Percentiles rank a stretch among this genome's conserved stretches.
Evolutionary conservation across 2,329 filamentous ascomycete species (phyloP).

Genomic region (Tolypocladium ovalisporum): DNA sequence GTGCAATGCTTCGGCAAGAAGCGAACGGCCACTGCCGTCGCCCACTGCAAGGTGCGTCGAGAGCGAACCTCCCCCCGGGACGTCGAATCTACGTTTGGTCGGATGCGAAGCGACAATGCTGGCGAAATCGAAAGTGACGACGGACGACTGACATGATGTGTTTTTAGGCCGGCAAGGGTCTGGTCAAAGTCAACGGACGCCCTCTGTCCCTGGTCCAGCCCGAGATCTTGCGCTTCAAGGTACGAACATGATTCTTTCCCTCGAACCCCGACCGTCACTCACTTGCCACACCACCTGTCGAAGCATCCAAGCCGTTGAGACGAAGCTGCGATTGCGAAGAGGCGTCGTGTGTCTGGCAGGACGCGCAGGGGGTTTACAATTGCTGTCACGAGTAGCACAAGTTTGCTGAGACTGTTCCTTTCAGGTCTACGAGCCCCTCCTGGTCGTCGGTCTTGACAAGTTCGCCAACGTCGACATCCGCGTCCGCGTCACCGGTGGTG

Average conservation of each 20-base stretch:
- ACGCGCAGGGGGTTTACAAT: background rate
- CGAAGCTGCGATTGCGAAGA: background rate
- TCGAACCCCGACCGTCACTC: background rate
- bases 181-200: slow-evolving; percentile 98
- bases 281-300: background rate
- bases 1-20: slow-evolving; percentile 99
- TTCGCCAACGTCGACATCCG: slow-evolving; percentile 96
- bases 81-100: background rate
- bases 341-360: background rate
- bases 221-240: slow-evolving; percentile 96
- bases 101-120: background rate
- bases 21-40: slow-evolving; percentile 82
- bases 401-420: background rate
- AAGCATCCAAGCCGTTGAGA: background rate
- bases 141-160: background rate
- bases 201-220: slow-evolving; percentile 90
- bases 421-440: slow-evolving; percentile 94
- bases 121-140: background rate
- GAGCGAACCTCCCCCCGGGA: background rate
- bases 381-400: background rate
- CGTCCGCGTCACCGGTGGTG: slow-evolving; percentile 91
- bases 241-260: slow-evolving; percentile 27
- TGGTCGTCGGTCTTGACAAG: slow-evolving; percentile 95
- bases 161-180: slow-evolving; percentile 45
- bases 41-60: slow-evolving; percentile 74